Percentiles rank a stretch among this genome's conserved stretches.
phyloP scores from a whole-genome alignment of 225 moss, liverwort and hornwort species.

The Sphagnum tenellum region DNA sequence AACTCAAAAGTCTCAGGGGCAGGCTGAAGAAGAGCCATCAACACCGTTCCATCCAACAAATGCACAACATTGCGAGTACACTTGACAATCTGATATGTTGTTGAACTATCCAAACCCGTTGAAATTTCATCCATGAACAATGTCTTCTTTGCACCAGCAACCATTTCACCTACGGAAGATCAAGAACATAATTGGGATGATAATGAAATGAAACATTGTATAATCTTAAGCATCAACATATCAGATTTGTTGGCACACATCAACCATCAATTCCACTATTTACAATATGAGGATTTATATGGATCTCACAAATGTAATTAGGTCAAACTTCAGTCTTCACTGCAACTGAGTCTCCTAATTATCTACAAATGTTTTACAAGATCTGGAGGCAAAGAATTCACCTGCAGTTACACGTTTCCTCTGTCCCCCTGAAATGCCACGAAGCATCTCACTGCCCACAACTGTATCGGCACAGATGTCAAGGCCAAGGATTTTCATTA shows the following conservation, averaged over 20 bases:
- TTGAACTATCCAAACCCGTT: conserved; percentile 55
- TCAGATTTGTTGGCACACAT: too few relatives aligned
- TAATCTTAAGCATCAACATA: too few relatives aligned
- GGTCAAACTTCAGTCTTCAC: too few relatives aligned
- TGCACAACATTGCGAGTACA: conserved; percentile 53
- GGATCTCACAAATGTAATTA: too few relatives aligned
- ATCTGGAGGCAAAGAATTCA: conserved; percentile 1
- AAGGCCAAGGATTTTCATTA: conserved; percentile 77
- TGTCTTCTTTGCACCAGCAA: conserved; percentile 57
- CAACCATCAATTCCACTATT: too few relatives aligned
- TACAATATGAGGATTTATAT: too few relatives aligned
- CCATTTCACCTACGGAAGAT: conserved; percentile 40
- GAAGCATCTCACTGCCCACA: conserved; percentile 80
- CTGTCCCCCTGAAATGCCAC: conserved; percentile 93
- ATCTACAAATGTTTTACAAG: too few relatives aligned
- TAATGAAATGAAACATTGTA: too few relatives aligned
- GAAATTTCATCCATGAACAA: conserved; percentile 62
- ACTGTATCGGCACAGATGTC: conserved; percentile 83
- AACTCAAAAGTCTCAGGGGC: conserved; percentile 55
- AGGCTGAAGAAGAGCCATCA: conserved; percentile 61
- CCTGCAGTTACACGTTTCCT: conserved; percentile 83
- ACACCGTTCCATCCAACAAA: conserved; percentile 47
- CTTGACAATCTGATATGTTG: conserved; percentile 50
- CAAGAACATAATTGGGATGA: too few relatives aligned
- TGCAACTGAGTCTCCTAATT: too few relatives aligned